phyloP scores from a whole-genome alignment of 805 yeast species.

The Vanderwaltozyma verrucispora region DNA sequence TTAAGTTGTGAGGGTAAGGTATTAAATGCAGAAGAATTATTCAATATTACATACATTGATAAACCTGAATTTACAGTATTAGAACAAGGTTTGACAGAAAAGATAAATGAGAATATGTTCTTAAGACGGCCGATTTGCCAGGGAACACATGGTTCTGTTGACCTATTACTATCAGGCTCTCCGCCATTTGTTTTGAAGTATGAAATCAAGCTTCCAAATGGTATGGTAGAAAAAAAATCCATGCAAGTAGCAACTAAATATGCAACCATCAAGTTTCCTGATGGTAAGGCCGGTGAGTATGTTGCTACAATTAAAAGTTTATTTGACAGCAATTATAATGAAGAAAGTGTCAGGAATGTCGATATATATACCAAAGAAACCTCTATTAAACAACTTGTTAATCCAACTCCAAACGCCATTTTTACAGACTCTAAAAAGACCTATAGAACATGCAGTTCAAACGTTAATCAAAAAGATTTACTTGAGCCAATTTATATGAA shows the following conservation, averaged over 20 bases:
- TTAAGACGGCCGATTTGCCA: conserved; percentile 37
- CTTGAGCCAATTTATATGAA: conserved; percentile 45
- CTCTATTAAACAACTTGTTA: conserved; percentile 43
- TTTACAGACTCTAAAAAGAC: conserved; percentile 40
- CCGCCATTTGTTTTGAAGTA: conserved; percentile 66
- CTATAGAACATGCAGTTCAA: conserved; percentile 40
- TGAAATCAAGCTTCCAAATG: conserved; percentile 49
- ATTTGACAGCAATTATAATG: conserved; percentile 54
- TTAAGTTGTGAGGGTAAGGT: conserved; percentile 42
- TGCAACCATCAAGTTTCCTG: conserved; percentile 37
- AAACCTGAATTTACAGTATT: conserved; percentile 36
- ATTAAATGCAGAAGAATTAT: conserved; percentile 22
- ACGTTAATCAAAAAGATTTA: conserved; percentile 25
- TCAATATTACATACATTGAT: conserved; percentile 35
- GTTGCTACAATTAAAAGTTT: conserved; percentile 50
- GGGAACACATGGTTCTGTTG: conserved; percentile 38
- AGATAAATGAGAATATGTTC: conserved; percentile 18
- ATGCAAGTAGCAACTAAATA: conserved; percentile 43
- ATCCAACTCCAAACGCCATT: conserved; percentile 48
- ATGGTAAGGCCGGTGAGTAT: conserved; percentile 48
- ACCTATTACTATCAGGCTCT: conserved; percentile 43
- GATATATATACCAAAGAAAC: conserved; percentile 14
- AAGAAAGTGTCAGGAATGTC: conserved; percentile 27
- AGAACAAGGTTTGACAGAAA: conserved; percentile 23
- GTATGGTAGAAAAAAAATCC: conserved; percentile 30